These are phyloP conservation scores for Aspergillus sp. DNA, from an alignment of 2,329 filamentous ascomycete genomes.

Conservation along the genomic window DNA sequence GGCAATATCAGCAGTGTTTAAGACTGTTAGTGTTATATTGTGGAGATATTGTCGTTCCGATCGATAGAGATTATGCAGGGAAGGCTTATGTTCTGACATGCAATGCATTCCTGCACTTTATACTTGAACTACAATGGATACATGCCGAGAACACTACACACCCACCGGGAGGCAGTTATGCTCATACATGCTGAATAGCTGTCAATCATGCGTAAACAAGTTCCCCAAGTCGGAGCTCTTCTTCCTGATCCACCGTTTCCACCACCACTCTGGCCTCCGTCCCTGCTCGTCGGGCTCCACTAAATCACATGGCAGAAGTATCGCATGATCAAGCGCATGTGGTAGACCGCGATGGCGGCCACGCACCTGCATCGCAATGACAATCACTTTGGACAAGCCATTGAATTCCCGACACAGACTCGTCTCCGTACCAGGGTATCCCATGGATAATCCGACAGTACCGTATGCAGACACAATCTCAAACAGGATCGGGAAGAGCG, in stretches of 20 bases:
- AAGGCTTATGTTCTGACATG: too few relatives aligned
- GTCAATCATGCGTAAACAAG: constrained; percentile 10
- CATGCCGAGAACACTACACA: too few relatives aligned
- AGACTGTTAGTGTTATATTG: too few relatives aligned
- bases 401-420: constrained; percentile 80
- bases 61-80: too few relatives aligned
- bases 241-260: constrained; percentile 20
- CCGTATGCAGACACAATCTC: constrained; percentile 87
- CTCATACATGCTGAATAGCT: too few relatives aligned
- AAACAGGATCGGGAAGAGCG: constrained; percentile 70
- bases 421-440: constrained; percentile 71
- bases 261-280: constrained; percentile 16
- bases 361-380: constrained; percentile 65
- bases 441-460: constrained; percentile 83
- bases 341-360: constrained; percentile 64
- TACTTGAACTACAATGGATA: too few relatives aligned
- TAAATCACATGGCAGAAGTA: constrained; percentile 61
- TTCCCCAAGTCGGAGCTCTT: constrained; percentile 15
- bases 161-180: too few relatives aligned
- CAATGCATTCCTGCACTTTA: too few relatives aligned
- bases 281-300: constrained; percentile 10
- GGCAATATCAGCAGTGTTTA: too few relatives aligned
- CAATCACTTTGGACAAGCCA: constrained; percentile 63
- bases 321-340: constrained; percentile 67
- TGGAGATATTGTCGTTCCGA: too few relatives aligned